Conservation (phyloP, 495 filamentous ascomycete species). For the Penicillium ucsense region DNA sequence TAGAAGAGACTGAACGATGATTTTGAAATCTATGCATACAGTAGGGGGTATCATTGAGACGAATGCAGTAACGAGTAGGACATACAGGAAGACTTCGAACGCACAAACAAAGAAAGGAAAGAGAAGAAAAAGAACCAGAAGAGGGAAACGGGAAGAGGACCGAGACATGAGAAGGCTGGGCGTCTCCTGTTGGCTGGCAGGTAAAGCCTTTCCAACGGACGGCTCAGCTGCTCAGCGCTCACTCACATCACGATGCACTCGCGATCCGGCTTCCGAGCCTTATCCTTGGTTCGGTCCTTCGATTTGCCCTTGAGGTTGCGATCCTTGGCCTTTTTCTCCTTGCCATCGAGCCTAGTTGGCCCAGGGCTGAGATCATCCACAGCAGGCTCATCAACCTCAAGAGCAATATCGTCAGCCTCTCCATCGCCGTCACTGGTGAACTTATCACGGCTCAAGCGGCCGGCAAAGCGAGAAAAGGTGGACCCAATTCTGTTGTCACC, state of each 20-base stretch:
- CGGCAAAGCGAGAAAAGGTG: conserved; percentile 56
- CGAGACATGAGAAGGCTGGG: too few species aligned
- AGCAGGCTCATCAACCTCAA: conserved; percentile 19
- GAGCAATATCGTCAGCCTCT: conserved; percentile 17
- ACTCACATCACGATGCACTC: conserved; percentile 57
- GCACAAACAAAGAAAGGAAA: too few species aligned
- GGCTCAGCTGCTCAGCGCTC: too few species aligned
- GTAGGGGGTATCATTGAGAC: too few species aligned
- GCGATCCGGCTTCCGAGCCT: conserved; percentile 49
- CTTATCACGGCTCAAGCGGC: conserved; percentile 40
- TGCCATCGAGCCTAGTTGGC: conserved; percentile 14
- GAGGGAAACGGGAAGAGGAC: too few species aligned
- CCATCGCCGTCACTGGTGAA: conserved; percentile 25
- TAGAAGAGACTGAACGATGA: too few species aligned
- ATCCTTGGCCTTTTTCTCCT: conserved; percentile 25
- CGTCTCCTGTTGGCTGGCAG: too few species aligned
- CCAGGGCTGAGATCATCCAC: conserved; percentile 19
- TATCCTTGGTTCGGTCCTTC: conserved; percentile 35
- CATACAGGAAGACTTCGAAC: too few species aligned
- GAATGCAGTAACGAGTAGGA: too few species aligned
- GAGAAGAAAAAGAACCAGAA: too few species aligned
- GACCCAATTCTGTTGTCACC: conserved; percentile 58
- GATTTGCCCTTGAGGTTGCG: conserved; percentile 17
- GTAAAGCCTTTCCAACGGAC: too few species aligned
- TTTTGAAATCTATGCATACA: too few species aligned